Evolutionary conservation across 306 rosid species (phyloP), one percentile per base, ranked within the genome.

Genomic region (Elaeagnus macrophylla): DNA sequence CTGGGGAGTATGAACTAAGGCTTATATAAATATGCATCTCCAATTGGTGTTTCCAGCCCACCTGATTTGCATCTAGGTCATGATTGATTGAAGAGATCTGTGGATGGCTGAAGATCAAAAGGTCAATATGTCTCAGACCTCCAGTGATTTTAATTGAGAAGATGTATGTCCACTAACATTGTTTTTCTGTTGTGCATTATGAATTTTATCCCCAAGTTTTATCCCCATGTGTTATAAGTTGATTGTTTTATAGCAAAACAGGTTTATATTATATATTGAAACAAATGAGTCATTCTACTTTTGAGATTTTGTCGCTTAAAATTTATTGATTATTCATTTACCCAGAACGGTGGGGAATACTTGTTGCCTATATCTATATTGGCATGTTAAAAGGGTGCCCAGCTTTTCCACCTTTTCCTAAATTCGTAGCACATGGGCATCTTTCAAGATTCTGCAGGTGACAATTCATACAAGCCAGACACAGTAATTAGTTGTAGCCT

Each of bases 1-100:
- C 90, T 2, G 97, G 97, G 48, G 97, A 89, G 85, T 89, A 89
- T 51, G 97, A 89, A 81, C 68, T 89, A 51, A 76, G 97, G 77
- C 90, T 89, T 45, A 69, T 86, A 61, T 89, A 73, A 80, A 77
- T 44, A 61, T 48, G 37, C 66, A 53, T 54, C 37, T 48, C 56
- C 19, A 47, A 51, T 63, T 51, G 60, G 54, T 61, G 65, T 66
- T 55, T 67, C 44, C 12, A 10, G n/a, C 64, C 62, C 69, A 32
- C 65, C 62, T 50, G 53, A 54, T 72, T 58, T 51, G 16, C 39
- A 62, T 48, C 51, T 55, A 48, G 55, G 32, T 65, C 56, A 71
- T 60, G 56, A 15, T 50, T 56, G 70, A 56, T 69, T 41, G 32
- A 45, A 45, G 13, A 41, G 44, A 56, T 40, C 63, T 14, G 51